Conservation (phyloP, 257 asterid genomes). For the Leonotis leonurus region DNA sequence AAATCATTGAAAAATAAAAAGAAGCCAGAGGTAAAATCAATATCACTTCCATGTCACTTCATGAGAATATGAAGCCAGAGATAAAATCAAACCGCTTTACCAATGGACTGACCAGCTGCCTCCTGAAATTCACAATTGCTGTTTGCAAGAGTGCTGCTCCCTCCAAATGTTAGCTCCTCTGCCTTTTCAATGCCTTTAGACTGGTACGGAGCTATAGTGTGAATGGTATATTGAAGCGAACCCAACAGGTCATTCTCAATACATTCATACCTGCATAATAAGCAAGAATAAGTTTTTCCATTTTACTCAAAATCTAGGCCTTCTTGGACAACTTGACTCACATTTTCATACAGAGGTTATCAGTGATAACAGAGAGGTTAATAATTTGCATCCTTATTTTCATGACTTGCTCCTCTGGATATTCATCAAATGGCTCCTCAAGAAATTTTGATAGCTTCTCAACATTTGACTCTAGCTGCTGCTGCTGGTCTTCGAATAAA, state of each 20-base stretch:
- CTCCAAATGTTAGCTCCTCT: no score
- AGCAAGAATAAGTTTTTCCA: no score
- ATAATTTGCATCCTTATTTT: conserved; percentile 24
- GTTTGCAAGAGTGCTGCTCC: no score
- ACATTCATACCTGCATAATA: conserved; percentile 41
- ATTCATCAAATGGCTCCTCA: conserved; percentile 32
- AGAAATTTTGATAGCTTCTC: conserved; percentile 43
- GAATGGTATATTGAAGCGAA: conserved; percentile 29
- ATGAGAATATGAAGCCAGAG: conserved; percentile 1
- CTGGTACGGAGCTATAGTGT: conserved; percentile 39
- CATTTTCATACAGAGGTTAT: conserved; percentile 37
- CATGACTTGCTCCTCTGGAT: conserved; percentile 4
- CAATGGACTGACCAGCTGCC: conserved; percentile 40
- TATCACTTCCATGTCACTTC: background rate
- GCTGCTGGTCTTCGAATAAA: conserved; percentile 60
- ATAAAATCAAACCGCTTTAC: conserved; percentile 35
- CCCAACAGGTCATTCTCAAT: conserved; percentile 44
- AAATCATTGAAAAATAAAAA: background rate
- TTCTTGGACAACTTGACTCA: no score
- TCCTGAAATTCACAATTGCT: conserved; percentile 26
- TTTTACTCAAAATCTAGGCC: no score
- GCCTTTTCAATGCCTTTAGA: conserved; percentile 39
- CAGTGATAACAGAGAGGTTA: conserved; percentile 23
- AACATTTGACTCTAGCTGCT: conserved; percentile 44
- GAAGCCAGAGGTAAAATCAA: background rate